Conservation (phyloP, 2,329 filamentous ascomycete species). For the Fusarium napiforme region DNA sequence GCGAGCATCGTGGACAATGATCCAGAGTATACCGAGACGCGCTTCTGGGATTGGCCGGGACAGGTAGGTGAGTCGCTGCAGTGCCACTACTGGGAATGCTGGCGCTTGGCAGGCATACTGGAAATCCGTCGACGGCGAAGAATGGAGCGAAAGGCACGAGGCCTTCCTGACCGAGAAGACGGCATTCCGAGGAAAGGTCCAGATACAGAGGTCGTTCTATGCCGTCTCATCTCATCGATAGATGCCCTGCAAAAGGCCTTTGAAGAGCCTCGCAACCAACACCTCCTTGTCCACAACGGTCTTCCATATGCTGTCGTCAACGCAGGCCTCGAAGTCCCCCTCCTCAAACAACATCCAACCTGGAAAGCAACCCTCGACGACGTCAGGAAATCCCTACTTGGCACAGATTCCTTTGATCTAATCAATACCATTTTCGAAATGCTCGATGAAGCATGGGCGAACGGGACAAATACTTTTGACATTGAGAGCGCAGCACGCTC, state of each 20-base stretch:
- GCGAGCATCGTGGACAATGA: conserved; percentile 32
- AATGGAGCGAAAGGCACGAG: conserved; percentile 16
- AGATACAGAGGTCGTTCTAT: conserved; percentile 32
- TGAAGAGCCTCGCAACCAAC: conserved; percentile 32
- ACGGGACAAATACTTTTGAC: conserved; percentile 35
- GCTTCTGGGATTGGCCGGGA: conserved; percentile 36
- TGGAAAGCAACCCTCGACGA: conserved; percentile 37
- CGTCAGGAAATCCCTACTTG: conserved; percentile 16
- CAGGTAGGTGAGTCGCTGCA: conserved; percentile 40
- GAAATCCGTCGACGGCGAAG: conserved; percentile 36
- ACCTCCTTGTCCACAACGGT: conserved; percentile 36
- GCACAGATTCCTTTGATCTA: conserved; percentile 26
- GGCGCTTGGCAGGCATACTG: conserved; percentile 36
- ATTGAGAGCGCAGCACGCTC: conserved; percentile 24
- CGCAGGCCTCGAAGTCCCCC: conserved; percentile 34
- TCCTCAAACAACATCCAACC: conserved; percentile 17
- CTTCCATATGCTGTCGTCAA: conserved; percentile 33
- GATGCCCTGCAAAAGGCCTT: conserved; percentile 38
- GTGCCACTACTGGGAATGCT: conserved; percentile 39
- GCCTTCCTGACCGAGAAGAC: background rate
- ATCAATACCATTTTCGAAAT: conserved; percentile 22
- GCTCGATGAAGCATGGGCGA: conserved; percentile 35
- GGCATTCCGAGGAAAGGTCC: background rate
- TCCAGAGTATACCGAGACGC: conserved; percentile 33
- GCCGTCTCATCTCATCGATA: conserved; percentile 37